A percentile compares a stretch with the other conserved stretches of the same genome.
These are phyloP conservation scores for Isabelozyma heimii DNA, from an alignment of 805 yeast genomes.

Conservation along the genomic window DNA sequence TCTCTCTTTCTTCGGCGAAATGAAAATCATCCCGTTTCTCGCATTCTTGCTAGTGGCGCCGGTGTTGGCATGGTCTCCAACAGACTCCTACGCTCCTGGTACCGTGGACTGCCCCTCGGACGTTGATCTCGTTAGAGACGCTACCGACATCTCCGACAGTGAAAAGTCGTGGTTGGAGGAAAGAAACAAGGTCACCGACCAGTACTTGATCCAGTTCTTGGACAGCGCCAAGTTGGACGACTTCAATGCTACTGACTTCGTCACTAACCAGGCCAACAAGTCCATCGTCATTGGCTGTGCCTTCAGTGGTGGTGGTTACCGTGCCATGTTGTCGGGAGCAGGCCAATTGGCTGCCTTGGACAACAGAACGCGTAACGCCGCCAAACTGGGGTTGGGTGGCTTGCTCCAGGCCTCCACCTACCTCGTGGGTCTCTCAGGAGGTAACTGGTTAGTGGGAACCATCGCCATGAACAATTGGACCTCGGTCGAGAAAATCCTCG, in stretches of 20 bases:
- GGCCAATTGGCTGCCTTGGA: constrained; percentile 82
- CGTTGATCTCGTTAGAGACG: constrained; percentile 42
- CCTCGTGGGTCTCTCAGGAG: constrained; percentile 67
- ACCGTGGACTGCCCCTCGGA: constrained; percentile 50
- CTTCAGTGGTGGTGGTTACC: constrained; percentile 77
- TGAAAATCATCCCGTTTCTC: too few species aligned
- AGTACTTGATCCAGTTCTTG: constrained; percentile 45
- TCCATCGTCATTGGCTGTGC: constrained; percentile 36
- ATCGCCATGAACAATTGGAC: constrained; percentile 60
- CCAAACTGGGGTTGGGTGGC: constrained; percentile 68
- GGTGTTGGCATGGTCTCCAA: constrained; percentile 47
- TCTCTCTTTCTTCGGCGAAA: too few species aligned
- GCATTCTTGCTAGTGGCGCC: background rate
- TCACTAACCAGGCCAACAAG: constrained; percentile 17
- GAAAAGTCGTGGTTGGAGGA: constrained; percentile 54
- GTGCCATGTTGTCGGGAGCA: constrained; percentile 86
- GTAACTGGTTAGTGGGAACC: constrained; percentile 64
- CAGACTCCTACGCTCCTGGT: constrained; percentile 62
- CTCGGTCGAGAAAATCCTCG: constrained; percentile 41
- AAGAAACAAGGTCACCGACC: constrained; percentile 46
- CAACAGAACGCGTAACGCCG: constrained; percentile 56
- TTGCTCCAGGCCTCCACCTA: constrained; percentile 70
- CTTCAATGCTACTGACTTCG: constrained; percentile 44
- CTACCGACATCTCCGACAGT: constrained; percentile 40
- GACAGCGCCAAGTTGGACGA: constrained; percentile 44